Base-by-base conservation (phyloP, 805 yeast species). In the Nakazawaea populi region DNA sequence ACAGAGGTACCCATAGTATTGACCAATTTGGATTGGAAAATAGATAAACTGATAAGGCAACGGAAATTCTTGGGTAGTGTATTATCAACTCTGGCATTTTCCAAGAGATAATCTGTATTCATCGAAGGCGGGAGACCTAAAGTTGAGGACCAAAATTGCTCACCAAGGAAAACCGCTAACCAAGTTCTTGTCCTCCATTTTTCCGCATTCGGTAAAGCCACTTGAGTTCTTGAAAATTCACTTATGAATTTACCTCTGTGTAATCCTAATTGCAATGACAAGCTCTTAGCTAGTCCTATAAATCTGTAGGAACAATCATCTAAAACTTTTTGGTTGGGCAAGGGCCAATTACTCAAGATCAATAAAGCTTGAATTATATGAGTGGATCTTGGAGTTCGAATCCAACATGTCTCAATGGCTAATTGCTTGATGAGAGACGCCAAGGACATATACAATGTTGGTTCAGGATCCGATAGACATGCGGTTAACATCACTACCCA, bases 131-230 rank as follows among this genome's bases (percentile, higher is more conserved):
- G 97, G 47, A 91, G 69, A 0, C 97, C 97, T 43, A 90, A 67
- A 37, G 83, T 80, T 10, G 95, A 85, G 4, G 96, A 85, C 94
- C 96, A 88, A 61, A 89, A 86, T 58, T 90, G 95, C 62, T 90
- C 97, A 44, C 89, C 76, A 61, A 90, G 86, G 65, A 87, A 91
- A 4, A 88, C 85, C 2, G 92, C 90, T 31, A 89, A 70, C 97
- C 97, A 91, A 1, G 96, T 81, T 57, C 96, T 73, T 1, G 97
- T 89, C 65, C 97, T 77, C 97, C 97, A 91, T 61, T 83, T 84
- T 58, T 89, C 97, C 5, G 96, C 92, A 66, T 91, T 89, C 0
- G 92, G 92, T 66, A 90, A 73, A 28, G 88, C 79, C 4, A 87
- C 94, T 63, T 91, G 97, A 32, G 92, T 87, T 60, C 97, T 75